Evolutionary conservation across 805 yeast genomes (phyloP).

Genomic region (Candida namnaoensis): DNA sequence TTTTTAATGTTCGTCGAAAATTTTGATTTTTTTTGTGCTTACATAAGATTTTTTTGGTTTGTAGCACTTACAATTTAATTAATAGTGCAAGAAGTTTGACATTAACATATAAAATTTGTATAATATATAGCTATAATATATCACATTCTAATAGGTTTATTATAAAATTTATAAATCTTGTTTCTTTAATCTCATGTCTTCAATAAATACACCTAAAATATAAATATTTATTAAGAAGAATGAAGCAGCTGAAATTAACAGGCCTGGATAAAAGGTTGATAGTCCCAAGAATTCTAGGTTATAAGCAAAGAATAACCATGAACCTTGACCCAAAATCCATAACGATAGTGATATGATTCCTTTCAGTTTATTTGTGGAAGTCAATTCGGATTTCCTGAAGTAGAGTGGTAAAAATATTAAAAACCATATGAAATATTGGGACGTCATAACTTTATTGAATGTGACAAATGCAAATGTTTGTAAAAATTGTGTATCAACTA

Average conservation of each 20-base stretch:
- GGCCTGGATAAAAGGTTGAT: constrained; percentile 50
- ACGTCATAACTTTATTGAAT: constrained; percentile 79
- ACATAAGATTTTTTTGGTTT: no score
- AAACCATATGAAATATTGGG: constrained; percentile 96
- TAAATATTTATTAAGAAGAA: constrained; percentile 59
- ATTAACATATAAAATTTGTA: no score
- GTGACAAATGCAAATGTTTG: constrained; percentile 76
- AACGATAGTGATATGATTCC: constrained; percentile 34
- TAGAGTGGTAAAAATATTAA: constrained; percentile 75
- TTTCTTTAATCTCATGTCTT: constrained; percentile 19
- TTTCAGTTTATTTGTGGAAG: constrained; percentile 16
- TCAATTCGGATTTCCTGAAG: constrained; percentile 36
- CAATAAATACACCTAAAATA: constrained; percentile 49
- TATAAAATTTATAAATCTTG: no score
- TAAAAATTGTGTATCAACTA: constrained; percentile 52
- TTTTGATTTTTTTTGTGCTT: no score
- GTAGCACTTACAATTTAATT: no score
- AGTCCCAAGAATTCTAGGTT: constrained; percentile 72
- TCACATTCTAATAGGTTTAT: no score
- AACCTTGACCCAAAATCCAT: constrained; percentile 68
- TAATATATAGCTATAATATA: no score
- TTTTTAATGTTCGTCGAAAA: no score
- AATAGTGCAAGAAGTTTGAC: no score
- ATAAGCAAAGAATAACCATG: constrained; percentile 78
- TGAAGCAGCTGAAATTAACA: constrained; percentile 43